Conservation (phyloP, 23 red algal genomes). For the Gracilaria domingensis region DNA sequence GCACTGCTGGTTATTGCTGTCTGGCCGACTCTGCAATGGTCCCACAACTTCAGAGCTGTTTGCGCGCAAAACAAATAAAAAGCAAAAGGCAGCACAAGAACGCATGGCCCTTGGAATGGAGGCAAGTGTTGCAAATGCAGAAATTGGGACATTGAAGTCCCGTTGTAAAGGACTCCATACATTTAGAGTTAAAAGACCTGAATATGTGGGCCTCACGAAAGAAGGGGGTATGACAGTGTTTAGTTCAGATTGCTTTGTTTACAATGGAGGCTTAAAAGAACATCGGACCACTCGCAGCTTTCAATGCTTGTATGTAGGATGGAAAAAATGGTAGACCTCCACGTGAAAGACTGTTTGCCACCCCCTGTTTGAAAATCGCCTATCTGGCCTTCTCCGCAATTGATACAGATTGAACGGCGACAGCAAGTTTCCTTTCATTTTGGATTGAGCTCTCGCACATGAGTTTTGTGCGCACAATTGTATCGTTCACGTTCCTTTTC, state of each 20-base stretch:
- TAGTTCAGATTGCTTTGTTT: not conserved
- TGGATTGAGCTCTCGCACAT: not conserved
- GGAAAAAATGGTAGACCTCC: no score
- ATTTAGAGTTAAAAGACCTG: not conserved
- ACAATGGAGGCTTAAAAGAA: no score
- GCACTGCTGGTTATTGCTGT: not conserved
- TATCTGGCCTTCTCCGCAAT: not conserved
- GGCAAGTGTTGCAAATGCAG: not conserved
- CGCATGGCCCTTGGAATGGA: not conserved
- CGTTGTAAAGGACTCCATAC: not conserved
- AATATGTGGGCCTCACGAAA: not conserved
- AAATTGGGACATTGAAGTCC: not conserved
- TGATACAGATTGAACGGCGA: not conserved
- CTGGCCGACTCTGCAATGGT: no score
- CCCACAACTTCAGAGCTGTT: not conserved
- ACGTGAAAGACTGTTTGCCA: no score
- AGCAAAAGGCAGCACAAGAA: not conserved
- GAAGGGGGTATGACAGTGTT: not conserved
- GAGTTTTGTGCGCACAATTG: not conserved
- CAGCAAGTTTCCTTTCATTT: not conserved
- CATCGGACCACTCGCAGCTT: no score
- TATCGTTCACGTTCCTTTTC: not conserved
- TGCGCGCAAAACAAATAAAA: not conserved
- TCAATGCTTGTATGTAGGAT: no score
- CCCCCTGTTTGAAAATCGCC: not conserved